Percentiles rank a stretch among this genome's conserved stretches.
Conservation (phyloP, 371 early-diverging fungal species). For the Rhizopus microsporus region DNA sequence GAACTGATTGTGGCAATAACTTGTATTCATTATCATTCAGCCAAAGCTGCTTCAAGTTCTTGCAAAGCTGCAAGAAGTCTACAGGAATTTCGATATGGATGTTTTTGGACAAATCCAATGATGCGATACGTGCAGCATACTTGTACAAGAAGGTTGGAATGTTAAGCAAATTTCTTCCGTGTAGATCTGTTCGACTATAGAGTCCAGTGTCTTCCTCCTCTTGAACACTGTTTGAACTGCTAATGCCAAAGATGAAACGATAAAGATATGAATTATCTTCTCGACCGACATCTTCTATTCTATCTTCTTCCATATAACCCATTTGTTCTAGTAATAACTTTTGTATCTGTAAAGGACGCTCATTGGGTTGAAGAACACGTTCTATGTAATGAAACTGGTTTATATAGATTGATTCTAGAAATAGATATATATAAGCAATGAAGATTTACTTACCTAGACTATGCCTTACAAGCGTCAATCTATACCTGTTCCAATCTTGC, state of each 20-base stretch:
- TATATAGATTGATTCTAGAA: background rate
- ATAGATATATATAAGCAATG: background rate
- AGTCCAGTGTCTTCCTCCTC: constrained; percentile 39
- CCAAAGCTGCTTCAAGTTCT: constrained; percentile 61
- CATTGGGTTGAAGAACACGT: constrained; percentile 63
- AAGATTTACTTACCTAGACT: constrained; percentile 48
- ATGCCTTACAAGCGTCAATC: constrained; percentile 64
- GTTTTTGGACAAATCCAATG: constrained; percentile 77
- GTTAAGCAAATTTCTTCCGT: constrained; percentile 61
- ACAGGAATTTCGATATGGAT: constrained; percentile 68
- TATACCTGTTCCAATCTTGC: constrained; percentile 71
- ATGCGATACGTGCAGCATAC: constrained; percentile 60
- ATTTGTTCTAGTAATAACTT: constrained; percentile 71
- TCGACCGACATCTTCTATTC: constrained; percentile 73
- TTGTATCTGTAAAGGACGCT: constrained; percentile 73
- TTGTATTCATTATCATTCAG: constrained; percentile 71
- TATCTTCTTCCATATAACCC: constrained; percentile 80
- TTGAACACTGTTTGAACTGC: constrained; percentile 45
- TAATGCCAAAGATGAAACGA: constrained; percentile 75
- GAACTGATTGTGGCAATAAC: constrained; percentile 61
- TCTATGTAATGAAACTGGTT: constrained; percentile 35
- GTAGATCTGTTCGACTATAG: constrained; percentile 60
- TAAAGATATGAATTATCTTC: constrained; percentile 86
- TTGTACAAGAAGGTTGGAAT: constrained; percentile 75
- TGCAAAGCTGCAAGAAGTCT: constrained; percentile 77